Percentiles rank a stretch among this genome's conserved stretches.
Evolutionary conservation across 768 basidiomycete species (phyloP).

Genomic region (Kwoniella botswanensis): DNA sequence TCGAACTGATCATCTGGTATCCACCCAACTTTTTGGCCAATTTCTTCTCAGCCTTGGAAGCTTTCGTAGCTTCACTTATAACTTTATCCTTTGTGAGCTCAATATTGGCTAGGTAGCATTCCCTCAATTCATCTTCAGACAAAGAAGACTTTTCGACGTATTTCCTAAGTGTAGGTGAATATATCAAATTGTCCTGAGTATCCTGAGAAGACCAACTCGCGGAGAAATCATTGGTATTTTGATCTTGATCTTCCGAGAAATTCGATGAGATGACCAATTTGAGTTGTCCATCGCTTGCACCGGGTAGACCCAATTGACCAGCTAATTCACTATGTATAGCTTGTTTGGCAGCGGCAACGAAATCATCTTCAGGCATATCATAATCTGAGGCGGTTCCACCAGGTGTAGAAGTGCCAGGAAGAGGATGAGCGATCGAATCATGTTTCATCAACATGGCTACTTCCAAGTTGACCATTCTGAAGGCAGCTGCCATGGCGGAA

Average conservation of each 20-base stretch:
- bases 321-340: conserved; percentile 83
- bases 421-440: conserved; percentile 82
- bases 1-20: conserved; percentile 76
- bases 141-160: conserved; percentile 71
- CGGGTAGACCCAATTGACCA: conserved; percentile 77
- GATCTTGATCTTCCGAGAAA: conserved; percentile 65
- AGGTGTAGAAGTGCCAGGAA: conserved; percentile 81
- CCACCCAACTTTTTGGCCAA: conserved; percentile 85
- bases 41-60: conserved; percentile 87
- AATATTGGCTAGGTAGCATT: conserved; percentile 67
- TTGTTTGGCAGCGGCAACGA: conserved; percentile 70
- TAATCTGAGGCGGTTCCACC: conserved; percentile 72
- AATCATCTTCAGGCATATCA: conserved; percentile 67
- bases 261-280: conserved; percentile 74
- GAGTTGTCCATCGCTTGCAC: conserved; percentile 77
- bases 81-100: conserved; percentile 71
- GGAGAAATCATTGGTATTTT: conserved; percentile 66
- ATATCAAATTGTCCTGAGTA: conserved; percentile 67
- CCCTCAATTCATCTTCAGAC: conserved; percentile 61
- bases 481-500: conserved; percentile 63
- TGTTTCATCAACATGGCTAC: conserved; percentile 79
- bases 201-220: conserved; percentile 68
- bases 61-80: conserved; percentile 78
- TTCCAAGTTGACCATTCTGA: conserved; percentile 74
- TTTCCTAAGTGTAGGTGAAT: conserved; percentile 63